phyloP scores from a whole-genome alignment of 495 filamentous ascomycete genomes.

The Penicillium lividum region DNA sequence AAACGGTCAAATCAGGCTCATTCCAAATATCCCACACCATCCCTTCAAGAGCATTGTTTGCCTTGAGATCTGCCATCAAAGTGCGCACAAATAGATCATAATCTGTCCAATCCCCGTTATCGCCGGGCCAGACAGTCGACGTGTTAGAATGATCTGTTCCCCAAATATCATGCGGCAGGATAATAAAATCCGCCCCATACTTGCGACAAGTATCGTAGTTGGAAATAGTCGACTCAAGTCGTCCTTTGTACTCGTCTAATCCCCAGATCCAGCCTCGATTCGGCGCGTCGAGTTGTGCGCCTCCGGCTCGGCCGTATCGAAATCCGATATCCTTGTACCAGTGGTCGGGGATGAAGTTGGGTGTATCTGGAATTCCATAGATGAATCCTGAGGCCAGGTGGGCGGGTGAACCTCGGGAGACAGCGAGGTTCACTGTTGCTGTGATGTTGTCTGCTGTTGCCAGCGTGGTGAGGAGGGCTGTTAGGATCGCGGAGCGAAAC shows the following conservation, averaged over 20 bases:
- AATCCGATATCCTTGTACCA: constrained; percentile 27
- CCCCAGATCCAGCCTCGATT: constrained; percentile 28
- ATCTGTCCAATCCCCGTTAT: constrained; percentile 40
- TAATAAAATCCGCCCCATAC: constrained; percentile 38
- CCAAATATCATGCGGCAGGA: constrained; percentile 46
- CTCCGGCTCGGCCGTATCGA: constrained; percentile 23
- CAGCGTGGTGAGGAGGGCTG: constrained; percentile 4
- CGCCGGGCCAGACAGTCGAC: constrained; percentile 34
- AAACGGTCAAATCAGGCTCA: constrained; percentile 38
- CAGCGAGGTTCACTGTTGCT: constrained; percentile 15
- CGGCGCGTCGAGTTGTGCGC: constrained; percentile 23
- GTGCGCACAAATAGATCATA: constrained; percentile 37
- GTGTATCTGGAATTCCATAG: constrained; percentile 36
- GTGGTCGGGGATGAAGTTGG: constrained; percentile 30
- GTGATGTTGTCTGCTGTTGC: constrained; percentile 15
- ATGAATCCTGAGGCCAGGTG: constrained; percentile 35
- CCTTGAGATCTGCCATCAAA: constrained; percentile 33
- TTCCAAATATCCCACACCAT: constrained; percentile 46
- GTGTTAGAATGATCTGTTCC: constrained; percentile 34
- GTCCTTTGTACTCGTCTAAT: constrained; percentile 24
- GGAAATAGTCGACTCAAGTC: constrained; percentile 38
- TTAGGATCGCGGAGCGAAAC: neutral
- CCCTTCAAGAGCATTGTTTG: constrained; percentile 30
- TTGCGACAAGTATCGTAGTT: constrained; percentile 40
- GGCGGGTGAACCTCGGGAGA: constrained; percentile 13